Percentiles rank a stretch among this genome's conserved stretches.
Evolutionary conservation across 2,329 filamentous ascomycete genomes (phyloP).

Genomic region (Penicillium psychrosexuale): DNA sequence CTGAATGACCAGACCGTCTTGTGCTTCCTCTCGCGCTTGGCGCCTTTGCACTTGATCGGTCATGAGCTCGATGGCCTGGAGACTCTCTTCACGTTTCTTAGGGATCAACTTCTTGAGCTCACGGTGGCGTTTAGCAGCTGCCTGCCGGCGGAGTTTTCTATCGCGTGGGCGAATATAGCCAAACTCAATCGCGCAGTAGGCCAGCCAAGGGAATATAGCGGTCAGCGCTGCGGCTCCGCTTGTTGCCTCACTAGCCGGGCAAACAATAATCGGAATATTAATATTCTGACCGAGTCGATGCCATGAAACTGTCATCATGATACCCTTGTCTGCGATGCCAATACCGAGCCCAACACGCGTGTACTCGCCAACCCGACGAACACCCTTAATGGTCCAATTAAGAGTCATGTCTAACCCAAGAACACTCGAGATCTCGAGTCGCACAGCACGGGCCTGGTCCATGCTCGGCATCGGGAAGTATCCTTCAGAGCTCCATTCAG

Average conservation of each 20-base stretch:
- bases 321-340: constrained; percentile 35
- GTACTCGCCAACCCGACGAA: constrained; percentile 37
- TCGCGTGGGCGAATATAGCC: constrained; percentile 40
- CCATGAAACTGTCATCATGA: constrained; percentile 42
- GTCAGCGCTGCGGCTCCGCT: constrained; percentile 36
- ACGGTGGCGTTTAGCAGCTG: constrained; percentile 36
- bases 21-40: constrained; percentile 35
- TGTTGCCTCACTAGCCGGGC: constrained; percentile 34
- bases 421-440: constrained; percentile 33
- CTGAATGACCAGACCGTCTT: constrained; percentile 40
- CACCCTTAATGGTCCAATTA: constrained; percentile 36
- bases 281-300: constrained; percentile 41
- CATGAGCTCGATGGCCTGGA: constrained; percentile 43
- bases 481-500: constrained; percentile 43
- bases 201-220: constrained; percentile 38
- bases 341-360: constrained; percentile 41
- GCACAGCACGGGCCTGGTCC: constrained; percentile 32
- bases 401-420: constrained; percentile 30
- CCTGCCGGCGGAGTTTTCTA: constrained; percentile 34
- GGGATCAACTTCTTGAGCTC: constrained; percentile 37
- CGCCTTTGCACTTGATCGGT: constrained; percentile 38
- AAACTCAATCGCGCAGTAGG: constrained; percentile 44
- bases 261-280: constrained; percentile 39
- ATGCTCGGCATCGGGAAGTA: constrained; percentile 33
- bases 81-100: constrained; percentile 37